Evolutionary conservation across 2,329 filamentous ascomycete species (phyloP).

Genomic region (Trichoderma gracile): DNA sequence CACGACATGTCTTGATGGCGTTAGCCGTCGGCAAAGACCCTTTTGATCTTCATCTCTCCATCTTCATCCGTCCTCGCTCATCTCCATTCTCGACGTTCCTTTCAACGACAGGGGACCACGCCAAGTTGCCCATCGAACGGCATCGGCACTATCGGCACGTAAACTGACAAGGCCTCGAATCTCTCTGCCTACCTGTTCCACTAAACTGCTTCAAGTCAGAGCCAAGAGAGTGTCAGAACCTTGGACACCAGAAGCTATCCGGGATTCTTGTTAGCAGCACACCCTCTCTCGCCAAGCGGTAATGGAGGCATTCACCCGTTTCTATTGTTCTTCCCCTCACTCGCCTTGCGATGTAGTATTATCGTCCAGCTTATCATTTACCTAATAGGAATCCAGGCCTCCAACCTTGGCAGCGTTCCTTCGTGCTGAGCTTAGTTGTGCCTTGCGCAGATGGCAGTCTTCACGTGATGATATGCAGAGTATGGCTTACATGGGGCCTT

Average conservation of each 20-base stretch:
- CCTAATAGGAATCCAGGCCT: not conserved
- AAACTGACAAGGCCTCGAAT: not conserved
- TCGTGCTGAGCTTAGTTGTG: not conserved
- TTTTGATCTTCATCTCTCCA: too few species aligned
- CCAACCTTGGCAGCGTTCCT: too few species aligned
- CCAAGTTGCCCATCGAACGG: too few species aligned
- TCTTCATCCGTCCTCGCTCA: too few species aligned
- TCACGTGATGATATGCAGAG: slow-evolving; percentile 1
- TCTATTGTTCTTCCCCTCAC: not conserved
- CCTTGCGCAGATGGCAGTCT: not conserved
- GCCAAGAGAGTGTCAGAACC: too few species aligned
- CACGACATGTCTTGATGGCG: too few species aligned
- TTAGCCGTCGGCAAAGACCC: too few species aligned
- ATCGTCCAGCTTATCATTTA: not conserved
- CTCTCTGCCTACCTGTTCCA: not conserved
- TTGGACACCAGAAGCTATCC: not conserved
- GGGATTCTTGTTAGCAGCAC: not conserved
- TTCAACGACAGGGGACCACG: too few species aligned
- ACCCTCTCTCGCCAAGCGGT: not conserved
- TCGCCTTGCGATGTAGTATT: not conserved
- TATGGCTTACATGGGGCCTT: not conserved
- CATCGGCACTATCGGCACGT: slow-evolving; percentile 1
- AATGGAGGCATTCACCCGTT: not conserved
- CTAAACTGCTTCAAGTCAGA: slow-evolving; percentile 1
- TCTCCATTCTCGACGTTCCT: too few species aligned